phyloP scores from a whole-genome alignment of 805 yeast species.

The Dipodascus geniculatus region DNA sequence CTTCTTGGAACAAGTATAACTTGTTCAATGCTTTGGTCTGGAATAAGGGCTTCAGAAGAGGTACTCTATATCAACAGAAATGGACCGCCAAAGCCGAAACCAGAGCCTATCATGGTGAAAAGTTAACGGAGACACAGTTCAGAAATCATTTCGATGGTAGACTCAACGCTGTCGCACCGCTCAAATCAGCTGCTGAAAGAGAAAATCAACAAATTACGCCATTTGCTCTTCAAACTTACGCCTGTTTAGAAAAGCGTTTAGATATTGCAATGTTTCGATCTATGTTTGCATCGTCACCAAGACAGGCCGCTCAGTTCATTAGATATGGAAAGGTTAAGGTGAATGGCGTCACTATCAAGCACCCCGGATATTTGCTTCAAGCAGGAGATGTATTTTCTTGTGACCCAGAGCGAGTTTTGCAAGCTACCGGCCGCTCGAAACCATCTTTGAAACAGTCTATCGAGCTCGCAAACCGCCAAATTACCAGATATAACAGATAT shows the following conservation, averaged over 20 bases:
- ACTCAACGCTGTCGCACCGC: constrained; percentile 76
- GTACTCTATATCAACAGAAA: constrained; percentile 81
- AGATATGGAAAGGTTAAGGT: constrained; percentile 72
- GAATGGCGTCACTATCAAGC: constrained; percentile 66
- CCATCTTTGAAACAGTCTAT: constrained; percentile 63
- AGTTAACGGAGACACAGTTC: constrained; percentile 75
- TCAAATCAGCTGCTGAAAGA: constrained; percentile 58
- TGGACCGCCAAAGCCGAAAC: constrained; percentile 88
- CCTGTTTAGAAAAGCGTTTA: constrained; percentile 75
- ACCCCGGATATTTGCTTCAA: constrained; percentile 65
- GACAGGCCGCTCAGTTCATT: constrained; percentile 89
- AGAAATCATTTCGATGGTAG: constrained; percentile 55
- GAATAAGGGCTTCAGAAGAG: constrained; percentile 46
- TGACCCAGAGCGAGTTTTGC: constrained; percentile 71
- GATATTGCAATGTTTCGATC: constrained; percentile 87
- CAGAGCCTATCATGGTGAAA: constrained; percentile 93
- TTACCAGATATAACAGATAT: constrained; percentile 63
- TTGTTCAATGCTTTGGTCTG: constrained; percentile 73
- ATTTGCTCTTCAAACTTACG: constrained; percentile 76
- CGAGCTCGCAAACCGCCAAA: constrained; percentile 59
- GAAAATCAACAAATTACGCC: constrained; percentile 42
- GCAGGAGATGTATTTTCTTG: constrained; percentile 86
- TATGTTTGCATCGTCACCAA: constrained; percentile 82
- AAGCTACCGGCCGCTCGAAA: constrained; percentile 75
- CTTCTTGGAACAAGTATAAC: constrained; percentile 86